Percentiles rank a stretch among this genome's conserved stretches.
Conservation (phyloP, 371 early-diverging fungal species). For the Syncephalastrum monosporum region DNA sequence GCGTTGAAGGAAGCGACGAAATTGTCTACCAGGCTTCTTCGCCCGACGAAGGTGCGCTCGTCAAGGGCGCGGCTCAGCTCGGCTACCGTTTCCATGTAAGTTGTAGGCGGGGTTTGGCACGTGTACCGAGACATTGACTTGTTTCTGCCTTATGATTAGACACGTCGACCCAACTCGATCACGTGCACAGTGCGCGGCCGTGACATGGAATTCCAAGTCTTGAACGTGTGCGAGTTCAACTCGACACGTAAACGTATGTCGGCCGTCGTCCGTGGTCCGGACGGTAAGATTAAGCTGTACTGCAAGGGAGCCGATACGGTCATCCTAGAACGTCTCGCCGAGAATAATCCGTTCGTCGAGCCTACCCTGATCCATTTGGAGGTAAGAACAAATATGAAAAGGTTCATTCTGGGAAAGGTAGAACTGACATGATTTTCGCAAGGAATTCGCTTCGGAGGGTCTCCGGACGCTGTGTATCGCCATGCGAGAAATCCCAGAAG, state of each 20-base stretch:
- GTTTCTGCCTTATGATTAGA: too few species aligned
- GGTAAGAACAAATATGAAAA: conserved; percentile 29
- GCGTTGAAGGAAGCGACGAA: conserved; percentile 62
- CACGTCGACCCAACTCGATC: conserved; percentile 84
- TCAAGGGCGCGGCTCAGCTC: conserved; percentile 71
- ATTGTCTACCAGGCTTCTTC: conserved; percentile 88
- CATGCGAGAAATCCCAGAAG: conserved; percentile 81
- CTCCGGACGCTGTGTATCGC: conserved; percentile 93
- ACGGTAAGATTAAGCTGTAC: conserved; percentile 88
- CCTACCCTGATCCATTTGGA: conserved; percentile 74
- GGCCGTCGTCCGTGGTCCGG: conserved; percentile 81
- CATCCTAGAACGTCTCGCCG: conserved; percentile 88
- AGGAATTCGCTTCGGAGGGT: conserved; percentile 88
- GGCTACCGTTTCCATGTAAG: conserved; percentile 63
- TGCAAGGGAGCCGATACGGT: conserved; percentile 99
- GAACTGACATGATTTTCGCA: conserved; percentile 3
- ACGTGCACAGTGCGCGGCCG: conserved; percentile 64
- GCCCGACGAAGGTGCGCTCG: conserved; percentile 91
- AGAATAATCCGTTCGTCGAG: conserved; percentile 73
- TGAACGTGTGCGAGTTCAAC: conserved; percentile 97
- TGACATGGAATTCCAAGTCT: conserved; percentile 75
- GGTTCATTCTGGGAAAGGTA: background rate
- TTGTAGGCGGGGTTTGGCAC: background rate
- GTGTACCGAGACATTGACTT: too few species aligned
- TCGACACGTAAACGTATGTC: conserved; percentile 97